Evolutionary conservation across 2,329 filamentous ascomycete species (phyloP), one percentile per base, ranked within the genome.

Genomic region (Fusarium anguioides): DNA sequence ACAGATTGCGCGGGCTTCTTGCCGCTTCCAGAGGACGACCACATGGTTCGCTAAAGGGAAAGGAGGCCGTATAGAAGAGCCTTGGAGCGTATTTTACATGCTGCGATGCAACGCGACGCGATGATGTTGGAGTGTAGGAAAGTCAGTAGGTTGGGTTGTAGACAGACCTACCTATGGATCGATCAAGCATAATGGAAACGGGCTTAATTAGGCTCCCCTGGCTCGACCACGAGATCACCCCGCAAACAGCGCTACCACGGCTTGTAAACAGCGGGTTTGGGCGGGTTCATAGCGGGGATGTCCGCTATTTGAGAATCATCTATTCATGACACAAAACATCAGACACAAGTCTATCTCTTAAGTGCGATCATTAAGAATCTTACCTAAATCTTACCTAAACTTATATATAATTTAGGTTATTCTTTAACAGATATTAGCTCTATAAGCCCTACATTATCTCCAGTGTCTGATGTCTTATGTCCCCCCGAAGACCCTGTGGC

Each of bases 1-100:
- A 93, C 91, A 87, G 92, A 90, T 76, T 90, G 87, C 69, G 86
- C 83, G 70, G 86, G 83, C 82, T 93, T 93, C 83, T 91, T 91
- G 80, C 86, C 82, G 81, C 85, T 84, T 72, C 84, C 84, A 68
- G 87, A 88, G 72, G 87, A 89, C 67, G 87, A 86, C 81, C 89
- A 90, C 87, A 90, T 90, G 46, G 21, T 67, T 74, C 81, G 75
- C 72, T 58, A 14, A 49, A 39, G n/a, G 49, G 39, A 31, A 26
- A 56, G 66, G 64, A 67, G 69, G 72, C 72, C 70, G 69, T 70
- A 71, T 15, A 46, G 59, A 60, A 70, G 55, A 58, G 64, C 65
- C 48, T 50, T 60, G 67, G 56, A 71, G 69, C 52, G 69, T 60
- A 47, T 55, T 68, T 64, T 51, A 76, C 76, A 78, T 78, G 68